Conservation (phyloP, 2,329 filamentous ascomycete genomes). For the Alternaria triticimaculans region DNA sequence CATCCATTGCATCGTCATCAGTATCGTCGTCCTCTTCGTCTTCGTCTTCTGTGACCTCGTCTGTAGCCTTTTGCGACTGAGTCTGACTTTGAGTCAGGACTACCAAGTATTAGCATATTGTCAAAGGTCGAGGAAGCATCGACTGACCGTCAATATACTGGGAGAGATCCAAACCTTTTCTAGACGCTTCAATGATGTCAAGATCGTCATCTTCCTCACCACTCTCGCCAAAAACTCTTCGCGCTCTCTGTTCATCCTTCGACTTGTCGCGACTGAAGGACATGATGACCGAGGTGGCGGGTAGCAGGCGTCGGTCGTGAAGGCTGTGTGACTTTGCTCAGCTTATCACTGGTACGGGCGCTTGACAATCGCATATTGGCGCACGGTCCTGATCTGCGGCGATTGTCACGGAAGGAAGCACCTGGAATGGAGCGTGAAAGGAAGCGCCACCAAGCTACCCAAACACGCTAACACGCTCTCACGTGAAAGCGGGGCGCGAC, state of each 20-base stretch:
- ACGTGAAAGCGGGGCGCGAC: slow-evolving; percentile 35
- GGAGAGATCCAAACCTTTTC: slow-evolving; percentile 41
- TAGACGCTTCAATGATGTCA: slow-evolving; percentile 48
- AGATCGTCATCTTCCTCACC: slow-evolving; percentile 47
- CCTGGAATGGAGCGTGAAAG: background rate
- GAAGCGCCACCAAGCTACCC: background rate
- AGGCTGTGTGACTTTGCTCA: background rate
- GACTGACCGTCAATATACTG: slow-evolving; percentile 43
- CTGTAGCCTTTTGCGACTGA: slow-evolving; percentile 26
- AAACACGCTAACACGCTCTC: slow-evolving; percentile 33
- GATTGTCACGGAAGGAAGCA: background rate
- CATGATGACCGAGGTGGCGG: slow-evolving; percentile 14
- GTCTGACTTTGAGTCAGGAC: slow-evolving; percentile 36
- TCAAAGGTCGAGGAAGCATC: background rate
- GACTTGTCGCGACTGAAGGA: slow-evolving; percentile 19
- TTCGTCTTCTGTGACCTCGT: background rate
- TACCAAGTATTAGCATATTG: slow-evolving; percentile 17
- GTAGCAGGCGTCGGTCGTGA: background rate
- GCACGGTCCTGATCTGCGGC: background rate
- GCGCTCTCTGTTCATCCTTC: slow-evolving; percentile 1
- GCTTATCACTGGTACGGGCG: background rate
- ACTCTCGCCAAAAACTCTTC: too few species aligned
- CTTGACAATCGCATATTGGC: background rate
- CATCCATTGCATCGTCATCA: slow-evolving; percentile 1
- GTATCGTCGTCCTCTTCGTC: slow-evolving; percentile 12